phyloP scores from a whole-genome alignment of 257 asterid genomes.

The Solanum chmielewskii region DNA sequence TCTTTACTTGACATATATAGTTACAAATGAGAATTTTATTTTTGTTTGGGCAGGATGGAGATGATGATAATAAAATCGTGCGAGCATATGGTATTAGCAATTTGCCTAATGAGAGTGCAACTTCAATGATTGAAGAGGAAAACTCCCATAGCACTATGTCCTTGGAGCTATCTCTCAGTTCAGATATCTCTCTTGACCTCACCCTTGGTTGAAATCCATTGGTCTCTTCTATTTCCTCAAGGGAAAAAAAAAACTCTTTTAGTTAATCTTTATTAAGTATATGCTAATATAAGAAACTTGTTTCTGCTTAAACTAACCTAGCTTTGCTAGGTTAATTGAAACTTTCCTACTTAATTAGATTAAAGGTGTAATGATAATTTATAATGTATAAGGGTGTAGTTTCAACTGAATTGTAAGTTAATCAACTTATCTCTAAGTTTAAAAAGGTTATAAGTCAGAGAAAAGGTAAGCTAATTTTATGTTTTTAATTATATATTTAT shows the following conservation, averaged over 20 bases:
- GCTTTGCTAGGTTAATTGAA: neutral
- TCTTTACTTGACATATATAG: neutral
- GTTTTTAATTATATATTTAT: neutral
- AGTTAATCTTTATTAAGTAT: neutral
- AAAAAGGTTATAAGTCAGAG: neutral
- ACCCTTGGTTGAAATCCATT: slow-evolving; percentile 23
- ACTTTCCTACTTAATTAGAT: neutral
- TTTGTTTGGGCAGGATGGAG: neutral
- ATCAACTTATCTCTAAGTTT: neutral
- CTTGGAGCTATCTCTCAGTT: neutral
- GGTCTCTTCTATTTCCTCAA: neutral
- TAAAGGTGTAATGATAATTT: neutral
- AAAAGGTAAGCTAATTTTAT: neutral
- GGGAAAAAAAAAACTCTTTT: neutral
- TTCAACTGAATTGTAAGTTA: neutral
- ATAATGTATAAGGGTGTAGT: neutral
- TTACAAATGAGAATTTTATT: neutral
- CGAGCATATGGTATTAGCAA: neutral
- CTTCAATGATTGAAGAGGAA: neutral
- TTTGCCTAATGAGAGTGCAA: neutral
- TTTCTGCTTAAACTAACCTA: neutral
- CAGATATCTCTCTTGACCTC: slow-evolving; percentile 41
- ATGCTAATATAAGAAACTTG: neutral
- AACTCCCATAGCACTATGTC: neutral
- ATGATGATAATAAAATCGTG: neutral